Base-by-base conservation (phyloP, 345 rosid species). In the Acer campestre region DNA sequence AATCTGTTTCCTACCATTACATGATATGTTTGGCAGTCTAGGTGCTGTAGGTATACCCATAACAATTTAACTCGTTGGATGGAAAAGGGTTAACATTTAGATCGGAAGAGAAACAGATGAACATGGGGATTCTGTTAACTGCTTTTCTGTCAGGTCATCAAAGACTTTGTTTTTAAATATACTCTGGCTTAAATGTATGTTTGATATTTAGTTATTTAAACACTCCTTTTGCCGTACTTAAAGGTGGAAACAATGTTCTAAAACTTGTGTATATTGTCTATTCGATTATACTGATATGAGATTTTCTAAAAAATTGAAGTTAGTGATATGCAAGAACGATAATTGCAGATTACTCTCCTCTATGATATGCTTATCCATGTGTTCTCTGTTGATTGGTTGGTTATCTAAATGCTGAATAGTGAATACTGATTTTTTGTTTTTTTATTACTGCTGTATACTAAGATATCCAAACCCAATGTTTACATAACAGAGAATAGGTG, bases 401-500 rank as follows among this genome's bases (percentile, higher is more conserved):
- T 59, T 81, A 17, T 70, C 49, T 46, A 12, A 46, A 46, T 8
- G 1, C 16, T 55, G 40, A 35, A 48, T 27, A 20, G 13, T 49
- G 61, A 69, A 38, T 61, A 14, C 38, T 64, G 56, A 51, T 65
- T 66, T 2, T 71, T 68, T 73, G 20, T 40, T 29, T 61, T 40
- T 27, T 38, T 2, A 17, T 42, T 76, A 29, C 69, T 66, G 61
- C 64, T 80, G 17, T 35, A 35, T 58, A 23, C 75, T 77, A 35
- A 77, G 59, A 66, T 71, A 12, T 40, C 7, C 48, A 67, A 77
- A 16, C 44, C 12, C 12, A n/a, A 44, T 77, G 10, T 16, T 75
- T 59, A 46, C 17, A 40, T 78, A 25, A 80, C 90, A 96, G 99
- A 90, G 98, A 88, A 71, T 91, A 77, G 84, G 93, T 78, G 94